Base-by-base conservation (phyloP, 2,329 filamentous ascomycete species). In the Penicillium sp. region DNA sequence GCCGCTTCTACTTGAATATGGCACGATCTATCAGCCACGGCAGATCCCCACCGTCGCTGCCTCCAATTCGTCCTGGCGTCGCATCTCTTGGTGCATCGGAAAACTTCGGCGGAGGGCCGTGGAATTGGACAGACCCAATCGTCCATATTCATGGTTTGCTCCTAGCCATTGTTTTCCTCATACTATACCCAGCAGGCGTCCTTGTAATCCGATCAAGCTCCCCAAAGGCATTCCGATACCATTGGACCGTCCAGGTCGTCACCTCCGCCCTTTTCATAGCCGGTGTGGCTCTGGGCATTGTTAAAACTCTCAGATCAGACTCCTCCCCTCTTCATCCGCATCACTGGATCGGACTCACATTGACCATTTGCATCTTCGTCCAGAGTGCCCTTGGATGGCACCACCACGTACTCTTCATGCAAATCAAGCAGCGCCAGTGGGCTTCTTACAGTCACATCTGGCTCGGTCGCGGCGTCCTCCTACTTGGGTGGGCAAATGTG, bases 381-480 rank as follows among this genome's bases (percentile, higher is more conserved):
- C 61, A 63, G 41, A 56, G 38, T 17, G 11, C 35, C 13, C 53
- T 60, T 15, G 61, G 61, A 4, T 60, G 61, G 61, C 53, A 57
- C 13, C 57, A 63, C 31, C 61, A 63, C 46, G 30, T 58, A 26
- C 30, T 56, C 17, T 63, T 63, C 23, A 30, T 63, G 9, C 52
- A 31, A 15, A 53, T 57, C 15, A 47, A 48, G 19, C 52, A 17
- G 6, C 61, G 61, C 26, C 49, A 46, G 44, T 63, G 61, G 61
- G 51, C 55, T 6, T 63, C 61, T 7, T 44, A 63, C 30, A 48
- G 52, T 1, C 61, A 63, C 41, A 63, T 60, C 21, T 63, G 61
- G 61, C 9, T 52, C 0, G 61, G 57, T 7, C 48, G 61, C 26
- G 3, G 45, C 15, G 47, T 60, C 30, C 26, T 63, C 26, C 19